Evolutionary conservation across 371 early-diverging fungal genomes (phyloP), one percentile per base, ranked within the genome.

Genomic region (Batkoa obscura): DNA sequence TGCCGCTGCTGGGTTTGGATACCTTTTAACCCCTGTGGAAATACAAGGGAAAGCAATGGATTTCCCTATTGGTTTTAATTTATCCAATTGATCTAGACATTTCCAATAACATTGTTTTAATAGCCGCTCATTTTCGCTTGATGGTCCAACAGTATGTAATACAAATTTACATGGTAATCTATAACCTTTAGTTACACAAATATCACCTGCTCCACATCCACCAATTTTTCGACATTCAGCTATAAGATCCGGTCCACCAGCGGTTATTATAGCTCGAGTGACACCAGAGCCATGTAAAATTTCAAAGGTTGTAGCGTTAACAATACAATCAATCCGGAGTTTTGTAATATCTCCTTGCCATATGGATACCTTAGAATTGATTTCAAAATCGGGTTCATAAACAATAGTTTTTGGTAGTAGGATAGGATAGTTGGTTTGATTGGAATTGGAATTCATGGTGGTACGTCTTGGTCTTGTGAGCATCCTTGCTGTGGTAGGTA

Each of bases 11-110:
- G 48, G 48, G 31, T 47, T 47, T 15, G 48, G 48, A 47, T 47
- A 47, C 1, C 48, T 15, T 32, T 32, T 12, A 32, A 47, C 30
- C 10, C 48, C 48, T 6, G 48, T 47, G 12, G 48, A 15, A 47
- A 47, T 47, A 30, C 48, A 47, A 12, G 48, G 48, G 48, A 47
- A 47, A 23, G 48, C 48, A n/a, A 47, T 47, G 48, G 48, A 23
- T 23, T 23, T 23, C 23, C 23, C 23, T 23, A 23, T 23, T 23
- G 23, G 23, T 23, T 23, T 23, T 23, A 23, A 23, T 23, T 23
- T 23, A 23, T 23, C 23, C 23, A 23, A 23, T 23, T 23, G 23
- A 23, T 50, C 51, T 35, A 50, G 34, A 15, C 51, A 50, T 23
- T 17, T 35, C 13, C 23, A 35, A 34, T 50, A 50, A 15, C 51